Evolutionary conservation across 805 yeast species (phyloP).

Genomic region (Candida piceae): DNA sequence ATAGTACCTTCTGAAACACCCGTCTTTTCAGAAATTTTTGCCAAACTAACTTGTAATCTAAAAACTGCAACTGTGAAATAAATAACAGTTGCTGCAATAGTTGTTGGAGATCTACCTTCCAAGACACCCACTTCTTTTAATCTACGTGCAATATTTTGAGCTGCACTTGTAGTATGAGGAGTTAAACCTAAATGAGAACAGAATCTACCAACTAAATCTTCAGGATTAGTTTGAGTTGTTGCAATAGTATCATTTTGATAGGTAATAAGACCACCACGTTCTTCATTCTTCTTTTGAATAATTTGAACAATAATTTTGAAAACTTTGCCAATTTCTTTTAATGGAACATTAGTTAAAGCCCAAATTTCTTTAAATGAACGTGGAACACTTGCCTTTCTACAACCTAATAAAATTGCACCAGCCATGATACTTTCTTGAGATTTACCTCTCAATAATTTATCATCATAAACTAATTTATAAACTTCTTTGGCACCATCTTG

Average conservation of each 20-base stretch:
- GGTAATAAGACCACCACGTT: slow-evolving; percentile 37
- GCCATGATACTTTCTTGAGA: slow-evolving; percentile 95
- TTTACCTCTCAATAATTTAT: slow-evolving; percentile 79
- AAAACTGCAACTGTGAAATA: slow-evolving; percentile 92
- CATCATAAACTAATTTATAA: slow-evolving; percentile 85
- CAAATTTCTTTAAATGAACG: slow-evolving; percentile 95
- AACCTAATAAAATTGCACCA: slow-evolving; percentile 90
- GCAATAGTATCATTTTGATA: slow-evolving; percentile 45
- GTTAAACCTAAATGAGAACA: slow-evolving; percentile 91
- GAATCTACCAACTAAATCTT: slow-evolving; percentile 90
- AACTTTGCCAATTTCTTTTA: slow-evolving; percentile 90
- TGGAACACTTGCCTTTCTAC: slow-evolving; percentile 89
- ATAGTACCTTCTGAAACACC: slow-evolving; percentile 98
- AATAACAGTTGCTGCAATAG: slow-evolving; percentile 96
- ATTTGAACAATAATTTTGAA: slow-evolving; percentile 71
- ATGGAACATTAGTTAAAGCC: slow-evolving; percentile 89
- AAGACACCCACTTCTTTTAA: slow-evolving; percentile 89
- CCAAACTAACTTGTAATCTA: slow-evolving; percentile 67
- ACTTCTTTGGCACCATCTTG: slow-evolving; percentile 98
- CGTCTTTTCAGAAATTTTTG: slow-evolving; percentile 82
- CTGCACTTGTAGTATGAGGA: slow-evolving; percentile 82
- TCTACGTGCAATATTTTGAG: slow-evolving; percentile 85
- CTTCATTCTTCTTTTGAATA: slow-evolving; percentile 51
- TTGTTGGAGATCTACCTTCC: slow-evolving; percentile 95
- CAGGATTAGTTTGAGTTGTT: slow-evolving; percentile 86